A percentile compares a stretch with the other conserved stretches of the same genome.
phyloP scores from a whole-genome alignment of 306 rosid genomes.

The Cucurbita pepo region DNA sequence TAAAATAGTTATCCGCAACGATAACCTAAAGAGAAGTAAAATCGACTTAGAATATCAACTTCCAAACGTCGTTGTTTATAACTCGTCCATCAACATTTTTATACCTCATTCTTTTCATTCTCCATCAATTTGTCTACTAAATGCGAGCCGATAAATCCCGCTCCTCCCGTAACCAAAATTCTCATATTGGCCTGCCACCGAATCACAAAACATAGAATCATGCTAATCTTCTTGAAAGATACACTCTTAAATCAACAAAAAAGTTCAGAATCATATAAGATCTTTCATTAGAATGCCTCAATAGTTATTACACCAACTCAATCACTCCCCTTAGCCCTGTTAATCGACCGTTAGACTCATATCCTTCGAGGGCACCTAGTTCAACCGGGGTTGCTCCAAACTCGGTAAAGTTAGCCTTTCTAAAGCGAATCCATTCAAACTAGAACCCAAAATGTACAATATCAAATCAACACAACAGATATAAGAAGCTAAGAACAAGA shows the following conservation, averaged over 20 bases:
- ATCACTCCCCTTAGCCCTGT: neutral
- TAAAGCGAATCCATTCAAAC: neutral
- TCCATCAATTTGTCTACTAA: constrained; percentile 94
- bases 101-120: constrained; percentile 86
- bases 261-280: neutral
- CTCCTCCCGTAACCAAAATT: constrained; percentile 93
- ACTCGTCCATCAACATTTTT: neutral
- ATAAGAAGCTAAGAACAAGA: neutral
- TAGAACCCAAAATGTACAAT: neutral
- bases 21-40: constrained; percentile 32
- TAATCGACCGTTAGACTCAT: too few relatives aligned
- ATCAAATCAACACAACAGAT: neutral
- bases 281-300: neutral
- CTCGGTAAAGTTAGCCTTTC: neutral
- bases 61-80: neutral
- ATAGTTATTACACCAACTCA: neutral
- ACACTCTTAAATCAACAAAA: neutral
- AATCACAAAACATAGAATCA: neutral
- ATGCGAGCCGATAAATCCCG: constrained; percentile 97
- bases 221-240: neutral
- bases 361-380: too few relatives aligned
- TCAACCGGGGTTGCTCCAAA: neutral
- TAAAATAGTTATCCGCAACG: constrained; percentile 90
- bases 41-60: neutral
- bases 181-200: constrained; percentile 76